Percentiles rank a stretch among this genome's conserved stretches.
These are phyloP conservation scores for Paecilomyces sp. DNA, from an alignment of 2,329 filamentous ascomycete species.

Conservation along the genomic window DNA sequence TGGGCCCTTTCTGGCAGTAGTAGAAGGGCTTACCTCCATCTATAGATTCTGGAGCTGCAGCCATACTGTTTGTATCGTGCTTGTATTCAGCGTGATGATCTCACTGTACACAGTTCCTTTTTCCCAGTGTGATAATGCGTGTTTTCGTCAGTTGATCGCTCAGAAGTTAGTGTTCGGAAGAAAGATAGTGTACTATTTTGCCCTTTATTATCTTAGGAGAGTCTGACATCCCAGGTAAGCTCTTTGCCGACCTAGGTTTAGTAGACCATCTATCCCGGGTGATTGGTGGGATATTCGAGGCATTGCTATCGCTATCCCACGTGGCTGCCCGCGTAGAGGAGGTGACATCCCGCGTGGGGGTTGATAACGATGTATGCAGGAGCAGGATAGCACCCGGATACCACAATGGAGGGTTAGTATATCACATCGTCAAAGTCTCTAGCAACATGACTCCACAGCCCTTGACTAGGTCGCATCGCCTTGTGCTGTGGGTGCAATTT, in stretches of 20 bases:
- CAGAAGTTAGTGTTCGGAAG: background rate
- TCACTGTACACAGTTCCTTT: background rate
- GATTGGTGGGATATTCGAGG: background rate
- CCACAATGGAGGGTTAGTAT: background rate
- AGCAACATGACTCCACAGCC: background rate
- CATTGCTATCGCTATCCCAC: background rate
- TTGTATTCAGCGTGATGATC: background rate
- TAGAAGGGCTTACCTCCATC: constrained; percentile 10
- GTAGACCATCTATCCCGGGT: background rate
- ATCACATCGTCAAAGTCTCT: background rate
- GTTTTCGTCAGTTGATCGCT: background rate
- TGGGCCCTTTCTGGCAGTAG: constrained; percentile 10
- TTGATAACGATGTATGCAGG: background rate
- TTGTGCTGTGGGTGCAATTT: background rate
- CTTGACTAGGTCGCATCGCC: background rate
- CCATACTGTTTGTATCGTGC: background rate
- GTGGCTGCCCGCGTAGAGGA: constrained; percentile 1
- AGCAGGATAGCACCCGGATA: background rate
- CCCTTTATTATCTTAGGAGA: background rate
- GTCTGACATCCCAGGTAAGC: background rate
- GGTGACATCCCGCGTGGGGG: constrained; percentile 1
- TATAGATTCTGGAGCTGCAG: constrained; percentile 7
- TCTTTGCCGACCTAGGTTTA: background rate
- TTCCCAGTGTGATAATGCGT: no score
- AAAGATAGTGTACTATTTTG: background rate